A percentile compares a stretch with the other conserved stretches of the same genome.
phyloP scores from a whole-genome alignment of 2,329 filamentous ascomycete genomes.

The Coniochaeta sp. region DNA sequence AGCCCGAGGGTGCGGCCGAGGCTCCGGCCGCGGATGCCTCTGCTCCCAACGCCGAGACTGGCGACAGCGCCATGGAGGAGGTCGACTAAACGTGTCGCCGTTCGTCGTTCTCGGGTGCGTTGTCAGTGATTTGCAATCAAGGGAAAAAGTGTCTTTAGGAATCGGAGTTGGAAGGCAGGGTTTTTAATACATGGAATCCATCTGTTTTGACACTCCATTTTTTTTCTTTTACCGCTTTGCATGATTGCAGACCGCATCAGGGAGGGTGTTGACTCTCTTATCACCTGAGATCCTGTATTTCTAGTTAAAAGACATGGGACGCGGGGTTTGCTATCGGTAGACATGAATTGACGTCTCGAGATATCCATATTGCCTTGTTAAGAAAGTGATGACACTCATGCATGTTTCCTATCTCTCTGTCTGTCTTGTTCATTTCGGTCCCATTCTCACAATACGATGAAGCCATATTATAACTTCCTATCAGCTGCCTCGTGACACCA shows the following conservation, averaged over 20 bases:
- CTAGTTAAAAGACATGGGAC: background rate
- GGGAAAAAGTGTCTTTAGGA: slow-evolving; percentile 24
- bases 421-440: too few relatives aligned
- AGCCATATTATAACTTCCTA: too few relatives aligned
- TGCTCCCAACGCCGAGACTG: slow-evolving; percentile 50
- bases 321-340: background rate
- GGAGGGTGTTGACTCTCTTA: background rate
- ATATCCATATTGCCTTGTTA: background rate
- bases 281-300: background rate
- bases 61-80: slow-evolving; percentile 99
- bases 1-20: slow-evolving; percentile 65
- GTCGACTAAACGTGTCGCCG: slow-evolving; percentile 68
- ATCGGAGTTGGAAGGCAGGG: slow-evolving; percentile 29
- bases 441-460: too few relatives aligned
- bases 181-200: slow-evolving; percentile 6
- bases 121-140: slow-evolving; percentile 19
- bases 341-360: background rate
- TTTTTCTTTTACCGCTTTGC: too few relatives aligned
- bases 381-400: background rate
- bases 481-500: too few relatives aligned
- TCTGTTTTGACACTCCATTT: slow-evolving; percentile 1
- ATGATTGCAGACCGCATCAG: background rate
- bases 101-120: slow-evolving; percentile 10
- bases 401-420: too few relatives aligned
- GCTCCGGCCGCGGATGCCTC: slow-evolving; percentile 52